phyloP scores from a whole-genome alignment of 192 early-diverging fungal species.

The Backusella circina region DNA sequence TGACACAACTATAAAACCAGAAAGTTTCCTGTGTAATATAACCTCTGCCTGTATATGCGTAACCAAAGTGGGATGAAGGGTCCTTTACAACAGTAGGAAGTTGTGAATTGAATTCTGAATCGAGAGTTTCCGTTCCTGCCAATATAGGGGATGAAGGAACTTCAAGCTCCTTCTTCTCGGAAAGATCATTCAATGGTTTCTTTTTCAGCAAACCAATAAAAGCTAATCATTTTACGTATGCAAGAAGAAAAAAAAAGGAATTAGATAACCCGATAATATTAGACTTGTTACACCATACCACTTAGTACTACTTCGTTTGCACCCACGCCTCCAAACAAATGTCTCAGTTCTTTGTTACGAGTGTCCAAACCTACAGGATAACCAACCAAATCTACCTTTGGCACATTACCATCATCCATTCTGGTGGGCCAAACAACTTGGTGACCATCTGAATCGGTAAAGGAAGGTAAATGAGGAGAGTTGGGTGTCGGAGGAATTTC shows the following conservation, averaged over 20 bases:
- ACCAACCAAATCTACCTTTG: conserved; percentile 22
- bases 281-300: conserved; percentile 23
- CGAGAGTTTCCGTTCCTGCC: not conserved
- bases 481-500: not conserved
- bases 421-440: conserved; percentile 31
- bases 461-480: not conserved
- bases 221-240: not conserved
- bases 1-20: conserved; percentile 60
- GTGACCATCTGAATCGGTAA: conserved; percentile 6
- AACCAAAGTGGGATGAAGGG: conserved; percentile 25
- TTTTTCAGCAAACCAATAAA: conserved; percentile 16
- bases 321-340: conserved; percentile 25
- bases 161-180: not conserved
- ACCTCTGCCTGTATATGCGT: conserved; percentile 48
- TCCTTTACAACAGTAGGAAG: conserved; percentile 4
- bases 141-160: not conserved
- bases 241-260: not conserved
- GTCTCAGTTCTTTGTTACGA: conserved; percentile 28
- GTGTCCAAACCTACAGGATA: conserved; percentile 17
- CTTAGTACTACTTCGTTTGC: conserved; percentile 30
- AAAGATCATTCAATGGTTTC: conserved; percentile 15
- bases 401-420: conserved; percentile 11
- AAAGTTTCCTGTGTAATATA: conserved; percentile 62
- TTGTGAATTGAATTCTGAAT: conserved; percentile 14
- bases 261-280: not conserved